Base-by-base conservation (phyloP, 2,329 filamentous ascomycete species). In the Xylaria sp. region DNA sequence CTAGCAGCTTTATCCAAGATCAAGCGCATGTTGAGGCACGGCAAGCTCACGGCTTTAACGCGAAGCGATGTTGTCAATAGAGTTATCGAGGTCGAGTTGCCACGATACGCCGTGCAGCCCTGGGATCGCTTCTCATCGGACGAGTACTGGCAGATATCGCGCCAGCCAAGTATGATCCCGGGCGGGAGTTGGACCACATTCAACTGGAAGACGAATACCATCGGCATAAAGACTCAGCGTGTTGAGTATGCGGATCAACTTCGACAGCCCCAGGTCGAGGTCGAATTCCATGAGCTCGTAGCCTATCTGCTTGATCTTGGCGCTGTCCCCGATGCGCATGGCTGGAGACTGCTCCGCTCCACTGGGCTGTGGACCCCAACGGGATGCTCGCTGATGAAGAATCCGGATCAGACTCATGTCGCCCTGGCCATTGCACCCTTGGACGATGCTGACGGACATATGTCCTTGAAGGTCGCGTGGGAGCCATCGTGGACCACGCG, bases 141-240 rank as follows among this genome's bases (percentile, higher is more conserved):
- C 0, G 79, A 84, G 53, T 90, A 90, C 75, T 90, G 87, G 84
- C 76, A 77, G 14, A 76, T 87, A 2, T 82, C 82, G 40, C 73
- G 78, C 1, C 78, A 83, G 56, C 81, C 82, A 0, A 85, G 82
- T 49, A 76, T 74, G 12, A 83, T 88, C 45, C 83, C 84, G 0
- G 87, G 87, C 2, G 87, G 87, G 0, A 82, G 79, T 28, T 90
- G 87, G 87, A 88, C 87, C 0, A 83, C 83, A 0, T 88, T 90
- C 72, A 84, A 89, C 73, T 90, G 87, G 87, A 83, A 83, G 68
- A 82, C 82, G n/a, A 82, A 88, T 66, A 78, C 83, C 2, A 87
- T 89, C 23, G 87, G 87, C 1, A 77, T 84, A 57, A 87, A 85
- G 70, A 84, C 84, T 14, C 87, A 89, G 75, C 80, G 87, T 35